These are phyloP conservation scores for Podospora conica DNA, from an alignment of 495 filamentous ascomycete genomes.

Conservation along the genomic window DNA sequence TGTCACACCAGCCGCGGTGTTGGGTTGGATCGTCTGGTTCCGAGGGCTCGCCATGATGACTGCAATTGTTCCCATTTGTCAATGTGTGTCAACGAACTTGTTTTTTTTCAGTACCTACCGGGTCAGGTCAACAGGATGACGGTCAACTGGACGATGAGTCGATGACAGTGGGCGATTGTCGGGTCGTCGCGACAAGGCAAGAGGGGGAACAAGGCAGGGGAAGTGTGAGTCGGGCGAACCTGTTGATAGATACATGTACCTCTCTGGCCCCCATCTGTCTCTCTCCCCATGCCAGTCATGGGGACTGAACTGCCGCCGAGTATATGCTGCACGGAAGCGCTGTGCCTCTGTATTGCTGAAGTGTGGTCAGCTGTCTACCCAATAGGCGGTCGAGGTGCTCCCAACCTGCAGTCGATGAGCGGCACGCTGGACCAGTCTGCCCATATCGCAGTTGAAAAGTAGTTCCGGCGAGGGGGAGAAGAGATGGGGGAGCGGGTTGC, in stretches of 20 bases:
- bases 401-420: too few species aligned
- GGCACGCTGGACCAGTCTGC: too few species aligned
- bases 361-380: neutral
- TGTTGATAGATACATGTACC: neutral
- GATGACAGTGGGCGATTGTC: too few species aligned
- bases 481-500: too few species aligned
- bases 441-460: too few species aligned
- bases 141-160: too few species aligned
- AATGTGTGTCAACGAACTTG: too few species aligned
- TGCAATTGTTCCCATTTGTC: neutral
- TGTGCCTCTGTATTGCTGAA: neutral
- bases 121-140: too few species aligned
- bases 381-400: neutral
- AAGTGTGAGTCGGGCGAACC: neutral
- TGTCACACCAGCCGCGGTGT: neutral
- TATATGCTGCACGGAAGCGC: neutral
- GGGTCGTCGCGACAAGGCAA: neutral
- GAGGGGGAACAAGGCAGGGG: neutral
- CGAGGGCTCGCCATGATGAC: neutral
- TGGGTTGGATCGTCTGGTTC: neutral
- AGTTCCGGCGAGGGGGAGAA: too few species aligned
- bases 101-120: too few species aligned
- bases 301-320: neutral
- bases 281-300: neutral
- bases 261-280: neutral